Evolutionary conservation across 2,329 filamentous ascomycete species (phyloP), one percentile per base, ranked within the genome.

Genomic region (Nemania sp.): DNA sequence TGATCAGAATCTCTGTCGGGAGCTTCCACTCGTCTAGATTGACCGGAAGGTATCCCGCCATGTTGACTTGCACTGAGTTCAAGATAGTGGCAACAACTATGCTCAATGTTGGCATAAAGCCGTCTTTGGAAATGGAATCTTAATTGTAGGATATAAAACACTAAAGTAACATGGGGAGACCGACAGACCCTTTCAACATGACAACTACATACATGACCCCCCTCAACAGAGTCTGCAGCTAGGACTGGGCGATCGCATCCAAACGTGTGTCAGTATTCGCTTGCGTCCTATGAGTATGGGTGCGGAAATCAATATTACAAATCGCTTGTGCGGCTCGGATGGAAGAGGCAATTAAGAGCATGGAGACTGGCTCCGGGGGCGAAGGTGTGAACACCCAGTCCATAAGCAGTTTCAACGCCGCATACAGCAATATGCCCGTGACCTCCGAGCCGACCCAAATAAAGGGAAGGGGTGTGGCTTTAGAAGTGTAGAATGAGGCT

Each of bases 381-480:
- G 47, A 4, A 15, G 47, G 47, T 51, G 47, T 27, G 41, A 45
- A 27, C 49, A 52, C 49, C 24, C 26, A 52, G 49, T 10, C 26
- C 26, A 18, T 24, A 52, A 24, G 2, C 49, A 52, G 41, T 45
- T 20, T n/a, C 4, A 8, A n/a, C 18, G 7, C 3, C 47, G 26
- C 51, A 53, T 53, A 32, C 26, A 53, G 51, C 26, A 2, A 11
- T 27, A 53, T 53, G 51, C 26, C 26, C 51, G 51, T 53, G 51
- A 53, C 51, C 26, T 22, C 47, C 22, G 24, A 51, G 10, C 13
- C 5, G 11, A 15, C 13, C 24, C 10, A 26, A 27, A 13, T n/a
- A 5, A 26, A 8, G 15, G 13, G 8, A 32, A 1, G 2, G 51
- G 51, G 51, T 8, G 51, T 53, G 51, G 20, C 51, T 29, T n/a